Conservation (phyloP, 129 eudicot genomes). For the Centrapalus pauciflorus region DNA sequence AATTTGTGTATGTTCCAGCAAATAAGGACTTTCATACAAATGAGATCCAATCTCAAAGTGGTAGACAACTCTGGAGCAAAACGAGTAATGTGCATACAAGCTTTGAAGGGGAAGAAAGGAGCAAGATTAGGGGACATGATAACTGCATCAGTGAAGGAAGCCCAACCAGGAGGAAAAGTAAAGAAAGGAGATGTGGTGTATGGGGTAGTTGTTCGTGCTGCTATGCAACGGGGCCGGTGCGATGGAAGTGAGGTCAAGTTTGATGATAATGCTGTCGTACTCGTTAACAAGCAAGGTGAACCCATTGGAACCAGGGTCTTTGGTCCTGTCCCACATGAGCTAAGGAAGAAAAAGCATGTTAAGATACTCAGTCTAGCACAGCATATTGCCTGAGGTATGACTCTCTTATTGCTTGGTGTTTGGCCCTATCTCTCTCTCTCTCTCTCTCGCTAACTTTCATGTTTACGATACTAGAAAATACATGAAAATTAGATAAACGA, state of each 20-base stretch:
- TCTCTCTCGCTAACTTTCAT: not conserved
- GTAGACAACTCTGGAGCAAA: constrained; percentile 93
- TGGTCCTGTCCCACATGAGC: constrained; percentile 92
- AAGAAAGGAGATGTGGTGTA: constrained; percentile 78
- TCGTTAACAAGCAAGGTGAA: constrained; percentile 79
- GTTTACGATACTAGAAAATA: too few species aligned
- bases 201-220: constrained; percentile 89
- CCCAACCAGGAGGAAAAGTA: constrained; percentile 72
- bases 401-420: not conserved
- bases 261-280: constrained; percentile 85
- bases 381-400: constrained; percentile 51
- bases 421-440: not conserved
- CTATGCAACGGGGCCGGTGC: constrained; percentile 74
- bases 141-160: constrained; percentile 78
- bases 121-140: constrained; percentile 83
- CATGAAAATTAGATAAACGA: too few species aligned
- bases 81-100: constrained; percentile 81
- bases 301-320: constrained; percentile 85
- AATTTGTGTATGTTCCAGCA: constrained; percentile 43
- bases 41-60: constrained; percentile 87
- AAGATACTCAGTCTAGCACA: constrained; percentile 90
- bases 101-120: constrained; percentile 62
- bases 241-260: constrained; percentile 89
- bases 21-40: constrained; percentile 77
- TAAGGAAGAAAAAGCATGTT: constrained; percentile 74